Evolutionary conservation across 2,329 filamentous ascomycete genomes (phyloP).

Genomic region (Plenodomus tracheiphilus): DNA sequence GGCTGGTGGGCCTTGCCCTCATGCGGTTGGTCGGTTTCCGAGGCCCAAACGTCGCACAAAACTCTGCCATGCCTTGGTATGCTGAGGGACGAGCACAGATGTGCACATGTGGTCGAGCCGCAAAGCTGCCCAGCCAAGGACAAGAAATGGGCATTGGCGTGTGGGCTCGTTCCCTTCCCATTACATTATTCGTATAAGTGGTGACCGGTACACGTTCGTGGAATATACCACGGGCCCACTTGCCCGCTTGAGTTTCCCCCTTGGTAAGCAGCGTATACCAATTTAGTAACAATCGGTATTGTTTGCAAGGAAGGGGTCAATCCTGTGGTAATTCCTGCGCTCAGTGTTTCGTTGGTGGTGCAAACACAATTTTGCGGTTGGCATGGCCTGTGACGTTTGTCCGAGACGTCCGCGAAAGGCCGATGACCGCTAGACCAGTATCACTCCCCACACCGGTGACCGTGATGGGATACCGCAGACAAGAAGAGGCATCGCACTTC

Average conservation of each 20-base stretch:
- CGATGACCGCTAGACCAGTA: too few species aligned
- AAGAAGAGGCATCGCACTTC: neutral
- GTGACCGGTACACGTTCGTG: neutral
- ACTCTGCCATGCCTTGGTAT: conserved; percentile 24
- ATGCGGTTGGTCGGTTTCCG: conserved; percentile 15
- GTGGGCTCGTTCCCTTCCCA: neutral
- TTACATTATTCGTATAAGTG: neutral
- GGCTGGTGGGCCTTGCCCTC: conserved; percentile 31
- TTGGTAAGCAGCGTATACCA: neutral
- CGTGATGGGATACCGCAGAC: neutral
- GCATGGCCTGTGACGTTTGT: neutral
- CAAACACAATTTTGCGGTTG: neutral
- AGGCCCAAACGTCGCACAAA: conserved; percentile 14
- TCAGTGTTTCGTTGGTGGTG: neutral
- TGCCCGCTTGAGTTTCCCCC: conserved; percentile 6
- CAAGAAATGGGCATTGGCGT: neutral
- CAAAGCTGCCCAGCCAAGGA: conserved; percentile 4
- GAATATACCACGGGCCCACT: conserved; percentile 7
- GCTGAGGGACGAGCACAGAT: conserved; percentile 11
- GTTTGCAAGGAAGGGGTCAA: conserved; percentile 8
- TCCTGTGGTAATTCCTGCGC: neutral
- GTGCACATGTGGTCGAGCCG: conserved; percentile 2
- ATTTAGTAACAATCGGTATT: conserved; percentile 3
- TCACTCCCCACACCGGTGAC: too few species aligned
- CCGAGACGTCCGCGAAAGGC: neutral